Percentiles rank a stretch among this genome's conserved stretches.
phyloP scores from a whole-genome alignment of 768 basidiomycete genomes.

The Boletus reticuloceps region DNA sequence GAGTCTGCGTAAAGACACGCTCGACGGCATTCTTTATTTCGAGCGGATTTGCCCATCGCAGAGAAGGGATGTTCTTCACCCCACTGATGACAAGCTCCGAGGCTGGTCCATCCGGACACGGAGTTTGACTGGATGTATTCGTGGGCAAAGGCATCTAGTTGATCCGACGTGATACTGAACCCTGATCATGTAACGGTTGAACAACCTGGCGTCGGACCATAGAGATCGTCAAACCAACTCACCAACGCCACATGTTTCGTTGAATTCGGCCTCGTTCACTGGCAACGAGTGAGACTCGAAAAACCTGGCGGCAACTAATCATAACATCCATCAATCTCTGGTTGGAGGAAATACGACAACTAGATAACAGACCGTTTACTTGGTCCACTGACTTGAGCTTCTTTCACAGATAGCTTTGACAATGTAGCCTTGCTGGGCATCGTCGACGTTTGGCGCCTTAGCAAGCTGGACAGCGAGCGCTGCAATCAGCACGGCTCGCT shows the following conservation, averaged over 20 bases:
- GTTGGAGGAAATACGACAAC: background rate
- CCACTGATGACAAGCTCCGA: constrained; percentile 66
- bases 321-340: constrained; percentile 1
- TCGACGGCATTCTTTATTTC: constrained; percentile 85
- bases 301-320: constrained; percentile 62
- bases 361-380: constrained; percentile 63
- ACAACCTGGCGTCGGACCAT: background rate
- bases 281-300: constrained; percentile 58
- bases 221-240: constrained; percentile 27
- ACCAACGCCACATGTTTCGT: constrained; percentile 87
- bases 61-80: constrained; percentile 55
- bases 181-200: constrained; percentile 45
- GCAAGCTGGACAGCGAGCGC: constrained; percentile 60
- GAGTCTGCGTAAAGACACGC: constrained; percentile 57
- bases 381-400: constrained; percentile 82
- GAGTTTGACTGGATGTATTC: constrained; percentile 55
- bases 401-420: constrained; percentile 65
- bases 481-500: constrained; percentile 67
- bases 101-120: constrained; percentile 68
- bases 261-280: constrained; percentile 67
- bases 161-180: constrained; percentile 68
- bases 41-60: constrained; percentile 82
- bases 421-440: constrained; percentile 57
- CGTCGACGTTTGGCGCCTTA: constrained; percentile 51
- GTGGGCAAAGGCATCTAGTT: constrained; percentile 55